Percentiles rank a stretch among this genome's conserved stretches.
These are phyloP conservation scores for Sporisorium graminicola DNA, from an alignment of 1,284 basidiomycete species.

Conservation along the genomic window DNA sequence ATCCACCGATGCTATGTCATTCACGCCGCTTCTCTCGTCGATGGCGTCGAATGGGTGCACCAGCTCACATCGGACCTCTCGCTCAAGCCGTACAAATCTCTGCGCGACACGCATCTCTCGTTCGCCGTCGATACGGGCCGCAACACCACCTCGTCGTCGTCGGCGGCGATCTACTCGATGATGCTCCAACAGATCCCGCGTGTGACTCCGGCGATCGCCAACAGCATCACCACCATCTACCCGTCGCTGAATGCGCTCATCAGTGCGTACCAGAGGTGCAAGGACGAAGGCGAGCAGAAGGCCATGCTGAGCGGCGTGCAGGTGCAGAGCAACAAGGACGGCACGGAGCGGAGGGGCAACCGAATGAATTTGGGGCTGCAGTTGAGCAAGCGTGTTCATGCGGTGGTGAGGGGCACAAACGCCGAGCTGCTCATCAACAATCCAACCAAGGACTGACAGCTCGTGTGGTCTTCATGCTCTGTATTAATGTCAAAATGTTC, in stretches of 20 bases:
- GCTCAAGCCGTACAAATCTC: conserved; percentile 46
- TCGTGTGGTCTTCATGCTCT: background rate
- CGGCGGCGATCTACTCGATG: conserved; percentile 24
- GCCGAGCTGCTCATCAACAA: conserved; percentile 40
- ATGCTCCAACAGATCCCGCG: conserved; percentile 52
- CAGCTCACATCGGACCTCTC: conserved; percentile 40
- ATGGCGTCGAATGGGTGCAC: conserved; percentile 46
- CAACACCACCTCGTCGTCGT: conserved; percentile 32
- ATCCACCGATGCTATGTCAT: conserved; percentile 44
- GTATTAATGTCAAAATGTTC: background rate
- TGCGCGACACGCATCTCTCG: conserved; percentile 43
- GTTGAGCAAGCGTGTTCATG: conserved; percentile 42
- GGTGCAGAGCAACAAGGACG: conserved; percentile 36
- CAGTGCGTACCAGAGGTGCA: conserved; percentile 26
- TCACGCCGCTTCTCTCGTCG: conserved; percentile 36
- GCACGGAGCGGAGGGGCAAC: conserved; percentile 29
- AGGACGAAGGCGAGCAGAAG: conserved; percentile 15
- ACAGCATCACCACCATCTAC: conserved; percentile 36
- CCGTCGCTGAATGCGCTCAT: conserved; percentile 25
- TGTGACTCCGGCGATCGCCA: conserved; percentile 37
- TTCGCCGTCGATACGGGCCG: conserved; percentile 47
- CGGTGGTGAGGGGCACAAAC: conserved; percentile 26
- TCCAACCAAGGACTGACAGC: conserved; percentile 28
- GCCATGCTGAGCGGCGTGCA: conserved; percentile 18
- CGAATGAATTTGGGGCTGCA: conserved; percentile 30